phyloP scores from a whole-genome alignment of 2,329 filamentous ascomycete genomes.

The Aspergillus terreus region DNA sequence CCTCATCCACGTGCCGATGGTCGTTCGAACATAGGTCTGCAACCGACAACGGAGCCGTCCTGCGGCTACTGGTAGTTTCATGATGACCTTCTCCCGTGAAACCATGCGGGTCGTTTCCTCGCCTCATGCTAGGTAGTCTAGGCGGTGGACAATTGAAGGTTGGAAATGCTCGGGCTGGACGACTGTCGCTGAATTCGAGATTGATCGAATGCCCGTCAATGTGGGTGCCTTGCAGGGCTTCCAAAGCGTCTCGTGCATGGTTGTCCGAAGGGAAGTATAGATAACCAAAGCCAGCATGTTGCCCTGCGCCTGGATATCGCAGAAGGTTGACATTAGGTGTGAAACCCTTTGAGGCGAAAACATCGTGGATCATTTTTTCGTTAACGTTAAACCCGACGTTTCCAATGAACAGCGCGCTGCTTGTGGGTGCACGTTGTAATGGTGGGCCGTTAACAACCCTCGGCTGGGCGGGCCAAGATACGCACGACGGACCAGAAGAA shows the following conservation, averaged over 20 bases:
- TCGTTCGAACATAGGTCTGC: conserved; percentile 10
- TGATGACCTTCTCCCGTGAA: too few species aligned
- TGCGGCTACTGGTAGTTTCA: background rate
- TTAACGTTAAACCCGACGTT: conserved; percentile 39
- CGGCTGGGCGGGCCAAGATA: too few species aligned
- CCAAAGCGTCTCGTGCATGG: conserved; percentile 34
- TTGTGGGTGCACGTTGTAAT: background rate
- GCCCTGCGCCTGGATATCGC: conserved; percentile 27
- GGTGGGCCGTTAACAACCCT: background rate
- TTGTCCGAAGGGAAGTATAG: conserved; percentile 32
- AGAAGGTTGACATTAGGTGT: conserved; percentile 34
- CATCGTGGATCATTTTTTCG: conserved; percentile 31
- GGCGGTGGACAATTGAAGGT: background rate
- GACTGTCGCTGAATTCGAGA: conserved; percentile 34
- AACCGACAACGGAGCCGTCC: conserved; percentile 3
- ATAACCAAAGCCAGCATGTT: conserved; percentile 40
- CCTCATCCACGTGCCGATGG: conserved; percentile 1
- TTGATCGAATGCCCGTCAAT: conserved; percentile 41
- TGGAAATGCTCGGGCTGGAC: conserved; percentile 16
- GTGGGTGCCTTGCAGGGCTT: conserved; percentile 32
- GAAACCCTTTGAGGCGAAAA: conserved; percentile 37
- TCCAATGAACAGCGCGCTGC: conserved; percentile 33
- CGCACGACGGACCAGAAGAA: too few species aligned
- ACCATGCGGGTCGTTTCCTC: background rate
- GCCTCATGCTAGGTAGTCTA: background rate